Conservation (phyloP, 495 filamentous ascomycete species). For the Penicillium pancosmium region DNA sequence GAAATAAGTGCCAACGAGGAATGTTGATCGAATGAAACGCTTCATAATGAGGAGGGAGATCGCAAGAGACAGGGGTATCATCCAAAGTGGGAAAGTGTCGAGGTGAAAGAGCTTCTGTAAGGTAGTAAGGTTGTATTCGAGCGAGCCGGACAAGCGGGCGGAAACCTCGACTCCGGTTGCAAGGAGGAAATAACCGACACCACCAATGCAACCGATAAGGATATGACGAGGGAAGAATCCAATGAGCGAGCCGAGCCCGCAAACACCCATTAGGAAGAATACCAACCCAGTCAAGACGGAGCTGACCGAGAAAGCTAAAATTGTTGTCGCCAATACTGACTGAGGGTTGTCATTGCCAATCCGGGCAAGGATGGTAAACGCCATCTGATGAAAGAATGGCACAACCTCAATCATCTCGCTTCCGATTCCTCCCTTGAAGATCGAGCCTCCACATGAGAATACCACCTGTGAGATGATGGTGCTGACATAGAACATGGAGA, state of each 20-base stretch:
- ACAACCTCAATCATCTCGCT: conserved; percentile 99
- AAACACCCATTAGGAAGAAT: conserved; percentile 87
- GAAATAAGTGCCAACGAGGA: conserved; percentile 86
- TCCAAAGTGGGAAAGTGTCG: conserved; percentile 81
- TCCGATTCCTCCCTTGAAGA: conserved; percentile 89
- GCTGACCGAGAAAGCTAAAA: conserved; percentile 86
- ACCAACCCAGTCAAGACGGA: conserved; percentile 88
- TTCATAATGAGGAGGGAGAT: conserved; percentile 75
- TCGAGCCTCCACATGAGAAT: conserved; percentile 83
- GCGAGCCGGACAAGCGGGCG: conserved; percentile 80
- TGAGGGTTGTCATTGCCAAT: conserved; percentile 81
- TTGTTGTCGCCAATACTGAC: conserved; percentile 87
- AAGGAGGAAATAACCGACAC: conserved; percentile 95
- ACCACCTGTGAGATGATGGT: conserved; percentile 91
- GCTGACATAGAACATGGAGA: conserved; percentile 98
- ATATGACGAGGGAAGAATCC: conserved; percentile 97
- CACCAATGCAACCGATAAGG: conserved; percentile 95
- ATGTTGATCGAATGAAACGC: conserved; percentile 72
- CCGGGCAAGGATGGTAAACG: conserved; percentile 76
- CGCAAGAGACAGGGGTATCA: conserved; percentile 75
- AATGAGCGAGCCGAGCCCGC: conserved; percentile 84
- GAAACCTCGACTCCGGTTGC: conserved; percentile 92
- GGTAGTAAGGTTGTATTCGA: conserved; percentile 78
- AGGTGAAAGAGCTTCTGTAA: conserved; percentile 67
- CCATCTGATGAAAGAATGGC: conserved; percentile 97